Evolutionary conservation across 108 stramenopile genomes (phyloP).

Genomic region (Fistulifera pelliculosa): DNA sequence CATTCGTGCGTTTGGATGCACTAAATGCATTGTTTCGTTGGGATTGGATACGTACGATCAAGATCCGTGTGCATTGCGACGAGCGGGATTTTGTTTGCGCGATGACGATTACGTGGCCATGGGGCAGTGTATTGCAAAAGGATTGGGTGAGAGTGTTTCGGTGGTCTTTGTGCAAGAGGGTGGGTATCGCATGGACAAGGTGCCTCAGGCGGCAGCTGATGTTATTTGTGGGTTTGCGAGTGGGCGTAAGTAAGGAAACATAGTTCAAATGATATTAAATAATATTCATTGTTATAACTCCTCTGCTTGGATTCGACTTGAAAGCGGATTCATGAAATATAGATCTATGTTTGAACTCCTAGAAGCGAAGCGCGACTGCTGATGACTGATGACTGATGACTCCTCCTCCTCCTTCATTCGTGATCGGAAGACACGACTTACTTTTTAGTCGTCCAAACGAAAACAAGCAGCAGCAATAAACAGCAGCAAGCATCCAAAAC

Average conservation of each 20-base stretch:
- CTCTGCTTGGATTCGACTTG: too few relatives aligned
- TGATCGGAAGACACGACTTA: too few relatives aligned
- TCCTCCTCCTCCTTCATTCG: too few relatives aligned
- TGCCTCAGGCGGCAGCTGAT: slow-evolving; percentile 61
- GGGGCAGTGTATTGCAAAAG: slow-evolving; percentile 39
- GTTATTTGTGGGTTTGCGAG: slow-evolving; percentile 34
- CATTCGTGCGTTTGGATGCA: slow-evolving; percentile 34
- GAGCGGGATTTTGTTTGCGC: slow-evolving; percentile 53
- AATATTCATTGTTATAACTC: too few relatives aligned
- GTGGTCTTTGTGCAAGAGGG: slow-evolving; percentile 68
- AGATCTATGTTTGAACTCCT: too few relatives aligned
- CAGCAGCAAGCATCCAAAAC: too few relatives aligned
- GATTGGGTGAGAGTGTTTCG: slow-evolving; percentile 20
- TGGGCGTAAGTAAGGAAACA: not conserved
- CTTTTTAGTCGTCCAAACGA: too few relatives aligned
- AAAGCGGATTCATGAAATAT: too few relatives aligned
- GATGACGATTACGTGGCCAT: slow-evolving; percentile 50
- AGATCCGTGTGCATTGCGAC: slow-evolving; percentile 53
- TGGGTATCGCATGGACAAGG: slow-evolving; percentile 69
- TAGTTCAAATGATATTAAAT: too few relatives aligned
- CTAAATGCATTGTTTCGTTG: slow-evolving; percentile 55
- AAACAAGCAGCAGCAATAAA: too few relatives aligned
- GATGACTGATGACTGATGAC: too few relatives aligned
- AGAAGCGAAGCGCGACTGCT: too few relatives aligned
- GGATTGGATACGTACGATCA: slow-evolving; percentile 69